phyloP scores from a whole-genome alignment of 1,284 basidiomycete genomes.

The Microbotryum scabiosae region DNA sequence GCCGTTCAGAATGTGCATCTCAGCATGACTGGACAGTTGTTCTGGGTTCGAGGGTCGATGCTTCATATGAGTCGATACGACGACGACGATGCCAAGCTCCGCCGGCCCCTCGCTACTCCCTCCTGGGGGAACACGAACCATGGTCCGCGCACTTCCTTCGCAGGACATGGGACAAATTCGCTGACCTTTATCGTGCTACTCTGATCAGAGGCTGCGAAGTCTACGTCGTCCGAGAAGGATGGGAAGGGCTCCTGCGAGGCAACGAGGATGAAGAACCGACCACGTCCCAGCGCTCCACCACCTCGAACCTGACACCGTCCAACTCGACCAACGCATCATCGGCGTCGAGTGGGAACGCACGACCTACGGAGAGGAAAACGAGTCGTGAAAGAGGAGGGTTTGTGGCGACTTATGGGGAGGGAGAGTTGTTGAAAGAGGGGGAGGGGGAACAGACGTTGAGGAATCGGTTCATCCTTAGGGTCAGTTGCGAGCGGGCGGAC shows the following conservation, averaged over 20 bases:
- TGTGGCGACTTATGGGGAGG: conserved; percentile 71
- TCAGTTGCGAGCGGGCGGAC: conserved; percentile 9
- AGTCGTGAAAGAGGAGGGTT: conserved; percentile 20
- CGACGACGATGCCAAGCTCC: too few species aligned
- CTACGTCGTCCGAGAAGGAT: conserved; percentile 91
- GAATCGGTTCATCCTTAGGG: conserved; percentile 82
- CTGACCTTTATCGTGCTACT: conserved; percentile 9
- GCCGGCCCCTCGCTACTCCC: too few species aligned
- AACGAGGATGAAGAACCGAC: conserved; percentile 37
- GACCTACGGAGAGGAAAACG: background rate
- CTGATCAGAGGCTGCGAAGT: conserved; percentile 72
- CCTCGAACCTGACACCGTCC: background rate
- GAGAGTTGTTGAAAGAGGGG: conserved; percentile 77
- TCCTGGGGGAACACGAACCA: too few species aligned
- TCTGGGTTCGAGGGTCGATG: too few species aligned
- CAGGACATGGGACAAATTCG: background rate
- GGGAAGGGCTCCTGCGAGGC: conserved; percentile 74
- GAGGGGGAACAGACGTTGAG: conserved; percentile 73
- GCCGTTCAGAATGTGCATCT: background rate
- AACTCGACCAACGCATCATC: conserved; percentile 10
- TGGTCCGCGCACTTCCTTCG: too few species aligned
- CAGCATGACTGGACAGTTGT: background rate
- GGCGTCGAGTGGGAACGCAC: background rate
- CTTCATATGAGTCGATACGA: too few species aligned
- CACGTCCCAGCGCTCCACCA: background rate